phyloP scores from a whole-genome alignment of 108 stramenopile species.

The Nannochloropsis gaditana region DNA sequence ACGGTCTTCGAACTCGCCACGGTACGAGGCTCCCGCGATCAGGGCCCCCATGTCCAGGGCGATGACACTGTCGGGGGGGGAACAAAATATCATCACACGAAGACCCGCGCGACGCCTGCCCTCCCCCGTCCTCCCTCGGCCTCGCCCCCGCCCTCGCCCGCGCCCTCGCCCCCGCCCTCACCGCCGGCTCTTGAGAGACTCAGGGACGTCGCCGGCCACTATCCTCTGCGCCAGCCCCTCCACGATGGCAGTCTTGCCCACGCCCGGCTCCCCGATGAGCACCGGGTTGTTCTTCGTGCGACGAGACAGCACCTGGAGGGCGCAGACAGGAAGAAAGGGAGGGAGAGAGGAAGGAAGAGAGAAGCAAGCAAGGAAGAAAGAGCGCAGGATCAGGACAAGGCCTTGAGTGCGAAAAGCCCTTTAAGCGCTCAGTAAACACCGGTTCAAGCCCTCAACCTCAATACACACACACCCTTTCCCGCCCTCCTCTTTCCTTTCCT shows the following conservation, averaged over 20 bases:
- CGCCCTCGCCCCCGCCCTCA: background rate
- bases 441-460: background rate
- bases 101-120: background rate
- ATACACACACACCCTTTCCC: background rate
- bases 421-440: too few species aligned
- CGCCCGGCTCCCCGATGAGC: slow-evolving; percentile 88
- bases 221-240: slow-evolving; percentile 83
- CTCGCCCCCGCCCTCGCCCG: background rate
- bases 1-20: slow-evolving; percentile 97
- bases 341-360: background rate
- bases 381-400: too few species aligned
- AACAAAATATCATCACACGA: background rate
- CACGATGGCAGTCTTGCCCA: slow-evolving; percentile 92
- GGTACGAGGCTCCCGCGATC: slow-evolving; percentile 91
- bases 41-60: slow-evolving; percentile 92
- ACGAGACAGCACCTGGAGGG: slow-evolving; percentile 74
- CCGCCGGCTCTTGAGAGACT: slow-evolving; percentile 67
- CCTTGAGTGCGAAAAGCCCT: too few species aligned
- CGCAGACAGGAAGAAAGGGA: background rate
- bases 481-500: background rate
- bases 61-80: slow-evolving; percentile 55
- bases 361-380: background rate
- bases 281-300: slow-evolving; percentile 94
- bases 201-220: slow-evolving; percentile 85
- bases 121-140: background rate